These are phyloP conservation scores for Mortierella sp. DNA, from an alignment of 371 early-diverging fungal species.

Conservation along the genomic window DNA sequence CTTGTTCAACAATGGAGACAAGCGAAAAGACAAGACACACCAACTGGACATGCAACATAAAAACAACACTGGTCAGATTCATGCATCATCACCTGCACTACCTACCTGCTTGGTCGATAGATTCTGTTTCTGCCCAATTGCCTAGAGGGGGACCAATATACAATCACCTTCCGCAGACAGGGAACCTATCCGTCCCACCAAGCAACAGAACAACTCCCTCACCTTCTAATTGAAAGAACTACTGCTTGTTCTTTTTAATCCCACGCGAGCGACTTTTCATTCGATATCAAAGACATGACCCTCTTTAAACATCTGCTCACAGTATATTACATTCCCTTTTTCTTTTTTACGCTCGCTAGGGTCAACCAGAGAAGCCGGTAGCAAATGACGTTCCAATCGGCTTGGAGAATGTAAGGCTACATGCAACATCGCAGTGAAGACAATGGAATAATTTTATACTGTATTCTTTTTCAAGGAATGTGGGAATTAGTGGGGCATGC, in stretches of 20 bases:
- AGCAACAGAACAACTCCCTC: too few relatives aligned
- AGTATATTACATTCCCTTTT: not conserved
- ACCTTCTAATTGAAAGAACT: too few relatives aligned
- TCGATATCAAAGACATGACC: too few relatives aligned
- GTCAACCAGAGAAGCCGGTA: constrained; percentile 45
- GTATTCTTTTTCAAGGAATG: constrained; percentile 3
- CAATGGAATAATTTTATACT: not conserved
- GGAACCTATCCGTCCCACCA: too few relatives aligned
- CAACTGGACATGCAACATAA: too few relatives aligned
- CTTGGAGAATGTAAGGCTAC: constrained; percentile 87
- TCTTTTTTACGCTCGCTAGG: constrained; percentile 11
- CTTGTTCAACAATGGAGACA: not conserved
- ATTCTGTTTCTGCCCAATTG: not conserved
- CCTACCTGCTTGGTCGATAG: not conserved
- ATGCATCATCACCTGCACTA: not conserved
- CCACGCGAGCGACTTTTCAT: too few relatives aligned
- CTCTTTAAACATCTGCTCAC: not conserved
- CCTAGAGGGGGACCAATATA: not conserved
- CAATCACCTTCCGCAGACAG: too few relatives aligned
- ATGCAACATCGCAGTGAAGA: not conserved
- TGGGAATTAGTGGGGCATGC: constrained; percentile 2
- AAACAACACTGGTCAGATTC: too few relatives aligned
- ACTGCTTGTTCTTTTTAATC: not conserved
- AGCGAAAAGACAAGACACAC: not conserved
- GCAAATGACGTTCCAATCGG: constrained; percentile 68